Evolutionary conservation across 352 stramenopile species (phyloP).

Genomic region (Phytophthora hibernalis): DNA sequence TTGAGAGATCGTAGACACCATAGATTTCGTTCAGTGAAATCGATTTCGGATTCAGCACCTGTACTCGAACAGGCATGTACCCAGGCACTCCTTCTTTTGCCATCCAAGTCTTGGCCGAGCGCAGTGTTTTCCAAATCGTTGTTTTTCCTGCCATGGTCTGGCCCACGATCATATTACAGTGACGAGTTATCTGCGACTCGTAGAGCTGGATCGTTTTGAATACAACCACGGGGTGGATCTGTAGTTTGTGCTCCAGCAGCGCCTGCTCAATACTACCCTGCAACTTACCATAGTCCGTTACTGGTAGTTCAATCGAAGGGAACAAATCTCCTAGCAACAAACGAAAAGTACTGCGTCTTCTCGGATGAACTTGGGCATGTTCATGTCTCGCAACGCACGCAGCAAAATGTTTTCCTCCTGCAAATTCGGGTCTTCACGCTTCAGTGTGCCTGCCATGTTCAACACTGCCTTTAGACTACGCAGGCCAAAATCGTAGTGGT

Average conservation of each 20-base stretch:
- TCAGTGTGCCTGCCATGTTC: conserved; percentile 89
- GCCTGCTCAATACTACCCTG: conserved; percentile 91
- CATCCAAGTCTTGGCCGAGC: conserved; percentile 75
- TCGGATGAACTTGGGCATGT: conserved; percentile 95
- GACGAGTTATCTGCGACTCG: conserved; percentile 94
- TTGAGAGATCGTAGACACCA: conserved; percentile 89
- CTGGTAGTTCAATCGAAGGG: conserved; percentile 84
- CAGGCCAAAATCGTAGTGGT: conserved; percentile 90
- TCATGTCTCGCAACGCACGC: conserved; percentile 95
- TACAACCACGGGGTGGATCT: conserved; percentile 91
- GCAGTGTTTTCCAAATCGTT: conserved; percentile 87
- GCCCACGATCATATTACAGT: conserved; percentile 95
- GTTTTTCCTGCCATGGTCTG: conserved; percentile 92
- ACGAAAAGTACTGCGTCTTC: conserved; percentile 94
- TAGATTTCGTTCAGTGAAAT: conserved; percentile 92
- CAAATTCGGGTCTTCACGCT: conserved; percentile 95
- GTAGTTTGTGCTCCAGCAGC: conserved; percentile 83
- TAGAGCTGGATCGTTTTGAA: conserved; percentile 97
- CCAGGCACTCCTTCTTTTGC: conserved; percentile 74
- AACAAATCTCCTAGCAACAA: conserved; percentile 92
- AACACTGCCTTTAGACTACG: conserved; percentile 86
- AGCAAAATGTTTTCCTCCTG: conserved; percentile 97
- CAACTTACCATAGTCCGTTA: conserved; percentile 93
- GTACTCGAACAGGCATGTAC: conserved; percentile 86
- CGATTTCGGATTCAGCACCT: conserved; percentile 91